These are phyloP conservation scores for Mycena venus DNA, from an alignment of 768 basidiomycete species.

Conservation along the genomic window DNA sequence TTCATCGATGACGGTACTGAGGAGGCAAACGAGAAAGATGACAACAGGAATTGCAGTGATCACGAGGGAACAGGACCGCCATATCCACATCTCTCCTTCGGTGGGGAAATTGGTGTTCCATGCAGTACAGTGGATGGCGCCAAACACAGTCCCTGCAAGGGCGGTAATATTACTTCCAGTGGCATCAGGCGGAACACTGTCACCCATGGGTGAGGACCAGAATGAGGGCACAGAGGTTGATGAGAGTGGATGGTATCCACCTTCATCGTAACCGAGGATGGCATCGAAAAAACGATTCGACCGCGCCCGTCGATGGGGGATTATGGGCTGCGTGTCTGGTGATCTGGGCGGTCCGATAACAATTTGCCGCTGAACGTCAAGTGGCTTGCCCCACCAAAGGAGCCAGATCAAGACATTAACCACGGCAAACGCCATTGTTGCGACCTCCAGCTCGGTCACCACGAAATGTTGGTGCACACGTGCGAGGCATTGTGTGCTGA, in stretches of 20 bases:
- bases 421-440: slow-evolving; percentile 49
- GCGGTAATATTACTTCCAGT: too few species aligned
- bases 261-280: neutral
- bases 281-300: neutral
- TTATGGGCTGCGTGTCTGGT: neutral
- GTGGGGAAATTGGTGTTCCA: slow-evolving; percentile 37
- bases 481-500: slow-evolving; percentile 47
- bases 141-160: slow-evolving; percentile 35
- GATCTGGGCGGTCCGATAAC: neutral
- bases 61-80: slow-evolving; percentile 33
- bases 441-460: slow-evolving; percentile 50
- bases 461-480: too few species aligned
- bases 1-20: too few species aligned
- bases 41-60: slow-evolving; percentile 10
- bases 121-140: too few species aligned
- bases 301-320: neutral
- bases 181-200: too few species aligned
- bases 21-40: too few species aligned
- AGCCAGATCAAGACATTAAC: too few species aligned
- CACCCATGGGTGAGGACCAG: neutral
- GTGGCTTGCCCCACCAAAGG: too few species aligned
- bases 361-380: slow-evolving; percentile 44
- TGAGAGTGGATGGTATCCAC: too few species aligned
- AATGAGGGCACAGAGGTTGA: neutral
- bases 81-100: slow-evolving; percentile 29